Evolutionary conservation across 2,329 filamentous ascomycete genomes (phyloP).

Genomic region (Alternaria tenuissima): DNA sequence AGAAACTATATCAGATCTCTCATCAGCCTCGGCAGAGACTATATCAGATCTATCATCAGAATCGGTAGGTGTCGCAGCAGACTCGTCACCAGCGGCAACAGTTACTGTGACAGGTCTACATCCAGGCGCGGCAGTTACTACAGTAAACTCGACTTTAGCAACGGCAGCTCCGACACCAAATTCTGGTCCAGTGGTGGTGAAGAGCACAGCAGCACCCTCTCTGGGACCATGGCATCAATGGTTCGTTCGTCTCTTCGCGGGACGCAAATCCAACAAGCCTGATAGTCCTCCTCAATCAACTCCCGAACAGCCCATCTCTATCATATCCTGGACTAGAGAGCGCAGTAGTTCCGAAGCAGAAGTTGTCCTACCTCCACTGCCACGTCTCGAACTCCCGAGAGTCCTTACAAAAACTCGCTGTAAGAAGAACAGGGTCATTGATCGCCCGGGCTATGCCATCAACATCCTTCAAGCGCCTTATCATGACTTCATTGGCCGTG

Average conservation of each 20-base stretch:
- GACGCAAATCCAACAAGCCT: neutral
- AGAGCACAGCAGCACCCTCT: neutral
- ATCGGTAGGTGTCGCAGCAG: neutral
- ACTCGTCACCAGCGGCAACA: neutral
- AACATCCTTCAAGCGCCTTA: conserved; percentile 8
- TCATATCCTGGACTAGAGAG: neutral
- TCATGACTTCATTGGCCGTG: conserved; percentile 7
- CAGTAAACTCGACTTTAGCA: neutral
- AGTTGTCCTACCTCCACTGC: neutral
- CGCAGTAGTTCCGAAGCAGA: neutral
- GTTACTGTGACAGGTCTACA: neutral
- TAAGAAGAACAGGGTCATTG: neutral
- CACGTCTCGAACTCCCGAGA: conserved; percentile 9
- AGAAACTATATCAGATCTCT: neutral
- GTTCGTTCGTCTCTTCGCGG: conserved; percentile 22
- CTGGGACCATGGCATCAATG: conserved; percentile 7
- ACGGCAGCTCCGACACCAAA: neutral
- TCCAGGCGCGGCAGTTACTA: neutral
- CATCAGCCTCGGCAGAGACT: neutral
- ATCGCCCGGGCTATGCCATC: neutral
- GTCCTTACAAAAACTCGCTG: conserved; percentile 1
- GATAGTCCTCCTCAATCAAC: neutral
- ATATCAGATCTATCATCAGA: neutral
- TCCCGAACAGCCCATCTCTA: neutral
- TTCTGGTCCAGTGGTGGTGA: neutral